Evolutionary conservation across 2,329 filamentous ascomycete genomes (phyloP), one percentile per base, ranked within the genome.

Genomic region (Parastagonospora nodorum): DNA sequence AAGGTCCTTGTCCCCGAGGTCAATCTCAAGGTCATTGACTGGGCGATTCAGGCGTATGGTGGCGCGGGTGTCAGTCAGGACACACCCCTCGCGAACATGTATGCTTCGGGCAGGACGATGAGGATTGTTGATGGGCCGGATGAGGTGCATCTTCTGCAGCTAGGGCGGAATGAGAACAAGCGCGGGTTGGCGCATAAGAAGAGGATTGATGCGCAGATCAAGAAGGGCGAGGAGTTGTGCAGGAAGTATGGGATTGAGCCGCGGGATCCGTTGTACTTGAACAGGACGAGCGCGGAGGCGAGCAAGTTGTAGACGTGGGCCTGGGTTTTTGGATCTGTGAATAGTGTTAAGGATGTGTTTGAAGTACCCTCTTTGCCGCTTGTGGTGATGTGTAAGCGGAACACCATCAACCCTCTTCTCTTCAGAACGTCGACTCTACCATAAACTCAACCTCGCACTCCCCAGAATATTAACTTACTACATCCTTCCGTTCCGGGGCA

Each of bases 31-130:
- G 90, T 97, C 64, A 93, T 99, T 65, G 94, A 99, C 80, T 89
- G 92, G 55, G 94, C 94, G 0, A 86, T 99, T 10, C 94, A 99
- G 82, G 84, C 90, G 0, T 96, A 92, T 67, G 94, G 94, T 53
- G 94, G 87, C 52, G 91, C 89, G 4, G 94, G 94, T 71, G 88
- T 99, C 42, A 89, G 86, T 68, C 94, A 97, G 80, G 94, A 99
- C 70, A 97, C 94, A 1, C 94, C 94, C 15, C 80, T 99, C 58
- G 92, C 74, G 3, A 59, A 53, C 35, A 87, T 92, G 84, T 96
- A 90, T 86, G 86, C 90, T 15, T 78, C 82, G 53, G 89, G 92
- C 67, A 82, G 92, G 51, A 96, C 92, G 6, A 81, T 96, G 75
- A 82, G 90, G 54, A 84, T 96, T 62, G 92, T 91, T 0, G 94